Evolutionary conservation across 2,329 filamentous ascomycete species (phyloP).

Genomic region (Leptodontidium sp.): DNA sequence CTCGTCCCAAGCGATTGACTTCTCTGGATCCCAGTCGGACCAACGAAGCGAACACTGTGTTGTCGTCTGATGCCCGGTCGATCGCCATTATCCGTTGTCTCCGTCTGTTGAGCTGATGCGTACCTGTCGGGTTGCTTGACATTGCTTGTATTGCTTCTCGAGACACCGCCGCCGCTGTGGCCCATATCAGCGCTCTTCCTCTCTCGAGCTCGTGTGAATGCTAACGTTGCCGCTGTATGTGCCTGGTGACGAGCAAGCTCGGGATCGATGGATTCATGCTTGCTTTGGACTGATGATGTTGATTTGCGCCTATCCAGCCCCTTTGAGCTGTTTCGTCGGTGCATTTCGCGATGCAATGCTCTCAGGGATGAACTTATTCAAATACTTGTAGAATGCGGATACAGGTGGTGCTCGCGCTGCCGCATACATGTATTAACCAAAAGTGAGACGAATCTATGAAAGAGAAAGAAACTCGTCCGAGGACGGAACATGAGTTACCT

Average conservation of each 20-base stretch:
- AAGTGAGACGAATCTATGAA: constrained; percentile 39
- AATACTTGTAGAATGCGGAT: constrained; percentile 44
- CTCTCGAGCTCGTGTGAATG: constrained; percentile 62
- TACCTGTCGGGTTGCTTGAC: constrained; percentile 24
- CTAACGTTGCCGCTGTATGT: constrained; percentile 67
- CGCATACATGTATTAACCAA: constrained; percentile 44
- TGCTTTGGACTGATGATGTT: constrained; percentile 56
- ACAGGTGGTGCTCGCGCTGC: constrained; percentile 36
- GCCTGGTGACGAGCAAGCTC: constrained; percentile 64
- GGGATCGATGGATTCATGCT: constrained; percentile 59
- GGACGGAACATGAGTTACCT: background rate
- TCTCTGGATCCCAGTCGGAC: constrained; percentile 41
- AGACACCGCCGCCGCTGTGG: constrained; percentile 42
- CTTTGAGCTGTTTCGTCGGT: constrained; percentile 53
- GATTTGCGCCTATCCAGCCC: constrained; percentile 62
- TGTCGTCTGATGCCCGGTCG: constrained; percentile 50
- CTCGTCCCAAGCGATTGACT: constrained; percentile 39
- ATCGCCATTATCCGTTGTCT: constrained; percentile 38
- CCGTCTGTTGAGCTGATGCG: constrained; percentile 33
- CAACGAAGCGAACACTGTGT: constrained; percentile 63
- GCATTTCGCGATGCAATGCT: constrained; percentile 40
- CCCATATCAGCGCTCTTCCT: constrained; percentile 50
- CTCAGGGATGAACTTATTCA: constrained; percentile 38
- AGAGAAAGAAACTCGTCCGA: constrained; percentile 41
- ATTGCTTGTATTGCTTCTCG: constrained; percentile 30